Conservation (phyloP, 2,329 filamentous ascomycete genomes). For the Xylariales sp. region DNA sequence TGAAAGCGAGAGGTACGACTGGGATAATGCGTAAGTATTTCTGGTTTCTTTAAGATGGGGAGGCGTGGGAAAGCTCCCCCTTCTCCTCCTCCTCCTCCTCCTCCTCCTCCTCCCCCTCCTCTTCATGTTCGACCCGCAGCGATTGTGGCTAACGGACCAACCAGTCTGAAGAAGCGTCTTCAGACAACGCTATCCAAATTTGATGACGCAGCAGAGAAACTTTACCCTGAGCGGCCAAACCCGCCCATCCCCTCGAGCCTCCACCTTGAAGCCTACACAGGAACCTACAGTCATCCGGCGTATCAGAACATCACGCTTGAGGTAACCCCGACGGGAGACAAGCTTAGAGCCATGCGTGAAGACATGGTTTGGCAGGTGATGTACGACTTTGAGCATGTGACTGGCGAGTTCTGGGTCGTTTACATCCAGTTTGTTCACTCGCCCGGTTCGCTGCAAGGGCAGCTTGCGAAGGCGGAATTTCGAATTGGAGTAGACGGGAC, state of each 20-base stretch:
- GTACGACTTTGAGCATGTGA: slow-evolving; percentile 29
- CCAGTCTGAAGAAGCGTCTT: too few species aligned
- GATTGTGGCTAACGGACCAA: too few species aligned
- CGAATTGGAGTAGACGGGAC: slow-evolving; percentile 21
- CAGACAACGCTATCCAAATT: too few species aligned
- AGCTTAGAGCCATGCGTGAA: slow-evolving; percentile 19
- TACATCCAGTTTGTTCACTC: slow-evolving; percentile 20
- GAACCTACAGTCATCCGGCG: slow-evolving; percentile 39
- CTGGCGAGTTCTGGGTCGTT: slow-evolving; percentile 30
- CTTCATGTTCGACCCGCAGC: too few species aligned
- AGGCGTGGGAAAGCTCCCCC: too few species aligned
- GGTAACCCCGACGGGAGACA: slow-evolving; percentile 3
- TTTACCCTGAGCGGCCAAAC: slow-evolving; percentile 32
- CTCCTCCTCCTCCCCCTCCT: too few species aligned
- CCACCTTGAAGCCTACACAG: slow-evolving; percentile 29
- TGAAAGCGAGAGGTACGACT: slow-evolving; percentile 28
- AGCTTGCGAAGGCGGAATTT: slow-evolving; percentile 27
- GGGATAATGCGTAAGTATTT: slow-evolving; percentile 28
- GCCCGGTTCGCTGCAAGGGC: slow-evolving; percentile 16
- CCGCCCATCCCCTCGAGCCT: slow-evolving; percentile 28
- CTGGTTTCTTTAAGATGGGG: too few species aligned
- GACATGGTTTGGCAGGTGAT: slow-evolving; percentile 26
- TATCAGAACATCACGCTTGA: slow-evolving; percentile 32
- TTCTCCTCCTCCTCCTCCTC: too few species aligned
- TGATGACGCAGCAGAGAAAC: slow-evolving; percentile 24